phyloP scores from a whole-genome alignment of 2,329 filamentous ascomycete genomes.

The Aspergillus sp. region DNA sequence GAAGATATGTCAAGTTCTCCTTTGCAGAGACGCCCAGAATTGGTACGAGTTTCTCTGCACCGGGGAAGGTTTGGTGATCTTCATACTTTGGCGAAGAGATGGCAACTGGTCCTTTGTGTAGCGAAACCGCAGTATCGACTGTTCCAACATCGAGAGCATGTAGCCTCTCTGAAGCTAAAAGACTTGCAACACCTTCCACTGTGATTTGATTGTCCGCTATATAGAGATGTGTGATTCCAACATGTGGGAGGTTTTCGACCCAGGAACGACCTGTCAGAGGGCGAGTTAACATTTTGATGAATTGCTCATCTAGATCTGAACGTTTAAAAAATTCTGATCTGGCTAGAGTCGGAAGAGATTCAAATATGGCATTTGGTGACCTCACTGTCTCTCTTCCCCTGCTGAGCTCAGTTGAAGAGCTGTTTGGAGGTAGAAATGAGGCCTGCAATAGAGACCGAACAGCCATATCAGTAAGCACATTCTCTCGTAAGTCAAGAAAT shows the following conservation, averaged over 20 bases:
- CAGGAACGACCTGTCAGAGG: constrained; percentile 50
- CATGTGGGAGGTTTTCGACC: constrained; percentile 51
- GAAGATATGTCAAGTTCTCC: constrained; percentile 48
- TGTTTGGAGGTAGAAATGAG: constrained; percentile 38
- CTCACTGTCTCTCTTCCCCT: constrained; percentile 2
- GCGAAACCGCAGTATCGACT: constrained; percentile 32
- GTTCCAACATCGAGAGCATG: constrained; percentile 54
- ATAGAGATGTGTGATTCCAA: constrained; percentile 58
- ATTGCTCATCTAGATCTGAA: constrained; percentile 41
- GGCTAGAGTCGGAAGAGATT: constrained; percentile 3
- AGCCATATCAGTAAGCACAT: constrained; percentile 53
- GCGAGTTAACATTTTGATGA: constrained; percentile 45
- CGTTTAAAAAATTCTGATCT: constrained; percentile 20
- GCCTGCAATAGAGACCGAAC: constrained; percentile 48
- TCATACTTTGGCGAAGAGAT: constrained; percentile 5
- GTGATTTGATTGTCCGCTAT: constrained; percentile 53
- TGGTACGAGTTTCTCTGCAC: constrained; percentile 52
- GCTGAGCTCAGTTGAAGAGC: neutral
- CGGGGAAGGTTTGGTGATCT: constrained; percentile 33
- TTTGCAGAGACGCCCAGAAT: constrained; percentile 44
- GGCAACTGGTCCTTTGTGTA: constrained; percentile 11
- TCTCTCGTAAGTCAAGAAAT: constrained; percentile 54
- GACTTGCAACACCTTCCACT: constrained; percentile 50
- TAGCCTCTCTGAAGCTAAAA: constrained; percentile 48
- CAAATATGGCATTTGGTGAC: constrained; percentile 7